These are phyloP conservation scores for Zalerion maritima DNA, from an alignment of 495 filamentous ascomycete genomes.

Conservation along the genomic window DNA sequence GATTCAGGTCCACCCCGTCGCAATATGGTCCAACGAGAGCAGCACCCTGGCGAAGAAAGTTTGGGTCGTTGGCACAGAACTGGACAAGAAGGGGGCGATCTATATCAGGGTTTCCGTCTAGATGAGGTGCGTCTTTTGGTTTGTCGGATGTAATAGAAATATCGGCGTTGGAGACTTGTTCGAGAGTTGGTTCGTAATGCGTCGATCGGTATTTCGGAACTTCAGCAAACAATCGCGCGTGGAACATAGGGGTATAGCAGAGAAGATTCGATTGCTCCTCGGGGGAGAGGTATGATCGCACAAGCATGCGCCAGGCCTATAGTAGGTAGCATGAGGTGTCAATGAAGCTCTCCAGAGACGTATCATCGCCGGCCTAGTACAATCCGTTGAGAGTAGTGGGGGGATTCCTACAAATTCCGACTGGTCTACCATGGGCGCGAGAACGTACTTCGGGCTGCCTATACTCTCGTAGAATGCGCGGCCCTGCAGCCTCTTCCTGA, in stretches of 20 bases:
- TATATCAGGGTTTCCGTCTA: slow-evolving; percentile 71
- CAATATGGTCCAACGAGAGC: slow-evolving; percentile 64
- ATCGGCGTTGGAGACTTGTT: slow-evolving; percentile 7
- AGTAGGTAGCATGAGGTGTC: no score
- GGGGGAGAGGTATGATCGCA: slow-evolving; percentile 70
- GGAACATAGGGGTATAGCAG: slow-evolving; percentile 89
- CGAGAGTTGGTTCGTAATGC: slow-evolving; percentile 55
- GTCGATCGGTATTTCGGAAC: slow-evolving; percentile 56
- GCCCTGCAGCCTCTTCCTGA: slow-evolving; percentile 53
- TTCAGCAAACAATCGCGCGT: slow-evolving; percentile 70
- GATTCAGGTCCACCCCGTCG: slow-evolving; percentile 90
- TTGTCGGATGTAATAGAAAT: no score
- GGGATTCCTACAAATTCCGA: slow-evolving; percentile 72
- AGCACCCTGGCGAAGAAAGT: slow-evolving; percentile 63
- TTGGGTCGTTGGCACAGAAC: slow-evolving; percentile 85
- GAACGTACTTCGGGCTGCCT: slow-evolving; percentile 73
- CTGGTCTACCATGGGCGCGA: slow-evolving; percentile 97
- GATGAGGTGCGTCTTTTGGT: slow-evolving; percentile 32
- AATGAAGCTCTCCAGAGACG: no score
- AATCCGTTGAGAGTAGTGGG: no score
- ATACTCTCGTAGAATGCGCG: slow-evolving; percentile 87
- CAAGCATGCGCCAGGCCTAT: slow-evolving; percentile 90
- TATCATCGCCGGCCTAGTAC: no score
- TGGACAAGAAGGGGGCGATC: slow-evolving; percentile 91
- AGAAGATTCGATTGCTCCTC: slow-evolving; percentile 44